Conservation (phyloP, 2,329 filamentous ascomycete species). For the Venturia effusa region DNA sequence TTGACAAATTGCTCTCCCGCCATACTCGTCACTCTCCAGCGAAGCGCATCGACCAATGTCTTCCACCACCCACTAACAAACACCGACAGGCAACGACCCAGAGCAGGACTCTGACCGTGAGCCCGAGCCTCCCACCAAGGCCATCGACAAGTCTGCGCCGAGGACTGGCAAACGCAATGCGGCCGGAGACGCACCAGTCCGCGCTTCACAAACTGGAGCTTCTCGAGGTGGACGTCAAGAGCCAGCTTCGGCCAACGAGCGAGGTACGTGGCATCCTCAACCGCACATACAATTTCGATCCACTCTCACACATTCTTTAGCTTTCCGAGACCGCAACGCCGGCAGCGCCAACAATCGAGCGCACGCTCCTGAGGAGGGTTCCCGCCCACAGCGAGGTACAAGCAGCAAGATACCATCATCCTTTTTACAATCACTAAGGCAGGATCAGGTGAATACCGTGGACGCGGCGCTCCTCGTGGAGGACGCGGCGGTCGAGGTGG, state of each 20-base stretch:
- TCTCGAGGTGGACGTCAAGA: slow-evolving; percentile 28
- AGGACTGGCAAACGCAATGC: slow-evolving; percentile 81
- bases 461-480: slow-evolving; percentile 35
- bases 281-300: background rate
- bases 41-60: background rate
- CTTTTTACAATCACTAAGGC: background rate
- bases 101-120: slow-evolving; percentile 64
- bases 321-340: slow-evolving; percentile 80
- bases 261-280: slow-evolving; percentile 56
- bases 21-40: slow-evolving; percentile 13
- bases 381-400: slow-evolving; percentile 19
- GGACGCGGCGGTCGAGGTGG: slow-evolving; percentile 38
- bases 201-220: slow-evolving; percentile 22
- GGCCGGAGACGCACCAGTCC: slow-evolving; percentile 56
- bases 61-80: slow-evolving; percentile 16
- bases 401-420: slow-evolving; percentile 29
- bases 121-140: slow-evolving; percentile 71
- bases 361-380: slow-evolving; percentile 63
- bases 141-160: slow-evolving; percentile 70
- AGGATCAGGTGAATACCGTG: slow-evolving; percentile 26
- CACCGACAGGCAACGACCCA: slow-evolving; percentile 52
- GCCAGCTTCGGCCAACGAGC: slow-evolving; percentile 67
- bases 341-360: slow-evolving; percentile 73
- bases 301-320: slow-evolving; percentile 34
- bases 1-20: slow-evolving; percentile 17